A percentile compares a stretch with the other conserved stretches of the same genome.
These are phyloP conservation scores for Panicum virgatum DNA, from an alignment of 202 grass and related monocot species.

Conservation along the genomic window DNA sequence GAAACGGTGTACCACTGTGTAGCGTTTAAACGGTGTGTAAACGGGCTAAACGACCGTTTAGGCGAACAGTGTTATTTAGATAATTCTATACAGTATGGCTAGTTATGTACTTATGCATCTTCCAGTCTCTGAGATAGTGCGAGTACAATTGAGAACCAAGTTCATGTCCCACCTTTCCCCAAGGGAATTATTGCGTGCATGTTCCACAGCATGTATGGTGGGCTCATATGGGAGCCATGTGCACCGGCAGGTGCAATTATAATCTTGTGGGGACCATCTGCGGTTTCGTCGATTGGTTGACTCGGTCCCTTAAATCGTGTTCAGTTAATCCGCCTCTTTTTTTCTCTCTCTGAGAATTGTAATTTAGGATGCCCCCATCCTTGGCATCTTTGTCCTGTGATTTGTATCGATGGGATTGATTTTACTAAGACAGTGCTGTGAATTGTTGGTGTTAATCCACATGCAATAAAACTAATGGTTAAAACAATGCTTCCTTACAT, in stretches of 20 bases:
- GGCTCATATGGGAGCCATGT: slow-evolving; percentile 49
- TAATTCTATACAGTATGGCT: not conserved
- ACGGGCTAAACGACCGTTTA: no score
- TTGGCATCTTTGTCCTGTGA: not conserved
- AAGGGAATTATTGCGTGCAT: slow-evolving; percentile 44
- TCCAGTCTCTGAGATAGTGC: not conserved
- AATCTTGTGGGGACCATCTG: slow-evolving; percentile 37
- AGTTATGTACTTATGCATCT: not conserved
- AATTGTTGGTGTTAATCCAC: not conserved
- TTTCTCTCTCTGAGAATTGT: slow-evolving; percentile 15
- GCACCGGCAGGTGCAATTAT: slow-evolving; percentile 47
- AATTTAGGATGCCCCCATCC: slow-evolving; percentile 6
- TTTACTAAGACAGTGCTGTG: slow-evolving; percentile 11
- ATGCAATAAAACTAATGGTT: slow-evolving; percentile 9
- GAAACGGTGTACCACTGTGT: no score
- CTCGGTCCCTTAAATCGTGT: not conserved
- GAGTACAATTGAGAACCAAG: not conserved
- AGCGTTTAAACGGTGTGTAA: no score
- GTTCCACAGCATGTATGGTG: slow-evolving; percentile 44
- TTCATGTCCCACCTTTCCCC: slow-evolving; percentile 30
- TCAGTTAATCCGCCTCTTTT: not conserved
- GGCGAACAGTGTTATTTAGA: no score
- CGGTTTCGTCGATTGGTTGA: slow-evolving; percentile 37
- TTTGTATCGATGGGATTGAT: slow-evolving; percentile 2
- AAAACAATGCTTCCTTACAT: not conserved